A percentile compares a stretch with the other conserved stretches of the same genome.
These are phyloP conservation scores for Aspergillus caelatus DNA, from an alignment of 2,329 filamentous ascomycete species.

Conservation along the genomic window DNA sequence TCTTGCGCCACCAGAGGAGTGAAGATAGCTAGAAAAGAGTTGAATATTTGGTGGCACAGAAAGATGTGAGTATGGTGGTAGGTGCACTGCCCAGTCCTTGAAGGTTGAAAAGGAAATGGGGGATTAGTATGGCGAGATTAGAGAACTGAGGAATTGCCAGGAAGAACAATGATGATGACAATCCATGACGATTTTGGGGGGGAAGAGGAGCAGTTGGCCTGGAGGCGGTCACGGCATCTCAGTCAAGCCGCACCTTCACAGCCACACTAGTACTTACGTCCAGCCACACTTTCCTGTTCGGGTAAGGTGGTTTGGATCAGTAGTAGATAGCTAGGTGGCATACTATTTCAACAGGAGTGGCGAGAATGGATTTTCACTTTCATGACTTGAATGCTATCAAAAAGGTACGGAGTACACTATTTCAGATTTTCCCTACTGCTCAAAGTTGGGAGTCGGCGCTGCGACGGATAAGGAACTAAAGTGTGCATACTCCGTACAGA, in stretches of 20 bases:
- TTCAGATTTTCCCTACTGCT: background rate
- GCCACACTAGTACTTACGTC: background rate
- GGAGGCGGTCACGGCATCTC: constrained; percentile 20
- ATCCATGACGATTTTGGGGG: constrained; percentile 20
- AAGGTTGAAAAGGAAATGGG: constrained; percentile 1
- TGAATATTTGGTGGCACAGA: constrained; percentile 16
- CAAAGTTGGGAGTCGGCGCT: background rate
- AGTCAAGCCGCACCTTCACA: background rate
- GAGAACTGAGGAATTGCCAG: constrained; percentile 4
- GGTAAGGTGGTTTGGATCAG: background rate
- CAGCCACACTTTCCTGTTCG: constrained; percentile 10
- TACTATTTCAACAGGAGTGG: background rate
- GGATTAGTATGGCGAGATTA: constrained; percentile 2
- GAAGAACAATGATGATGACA: constrained; percentile 16
- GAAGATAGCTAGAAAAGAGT: constrained; percentile 19
- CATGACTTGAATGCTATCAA: background rate
- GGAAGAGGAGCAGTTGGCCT: constrained; percentile 14
- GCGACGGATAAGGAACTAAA: background rate
- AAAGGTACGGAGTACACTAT: background rate
- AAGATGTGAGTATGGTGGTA: constrained; percentile 3
- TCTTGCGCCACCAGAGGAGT: constrained; percentile 48
- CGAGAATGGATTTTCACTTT: background rate
- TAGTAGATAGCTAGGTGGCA: background rate
- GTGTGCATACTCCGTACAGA: no score
- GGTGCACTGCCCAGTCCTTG: background rate